Conservation (phyloP, 2,329 filamentous ascomycete species). For the Botryotinia convoluta region DNA sequence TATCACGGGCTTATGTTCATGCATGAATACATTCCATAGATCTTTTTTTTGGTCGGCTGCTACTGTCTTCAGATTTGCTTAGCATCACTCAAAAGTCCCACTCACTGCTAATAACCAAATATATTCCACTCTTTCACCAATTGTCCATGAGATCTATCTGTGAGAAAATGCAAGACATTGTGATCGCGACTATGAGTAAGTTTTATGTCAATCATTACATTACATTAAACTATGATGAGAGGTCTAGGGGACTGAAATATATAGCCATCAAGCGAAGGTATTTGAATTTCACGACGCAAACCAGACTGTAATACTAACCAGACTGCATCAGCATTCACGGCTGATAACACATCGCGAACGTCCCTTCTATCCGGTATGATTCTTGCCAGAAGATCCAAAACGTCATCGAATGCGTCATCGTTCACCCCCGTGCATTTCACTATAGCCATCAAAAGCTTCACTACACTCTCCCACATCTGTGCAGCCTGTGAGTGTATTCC, state of each 20-base stretch:
- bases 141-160: not conserved
- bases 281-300: slow-evolving; percentile 35
- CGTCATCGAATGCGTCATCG: slow-evolving; percentile 69
- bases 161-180: not conserved
- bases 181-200: not conserved
- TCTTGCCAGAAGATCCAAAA: slow-evolving; percentile 60
- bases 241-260: slow-evolving; percentile 33
- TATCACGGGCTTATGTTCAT: not conserved
- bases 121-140: slow-evolving; percentile 5
- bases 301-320: slow-evolving; percentile 55
- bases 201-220: not conserved
- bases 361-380: slow-evolving; percentile 46
- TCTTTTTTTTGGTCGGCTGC: not conserved
- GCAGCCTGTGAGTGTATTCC: slow-evolving; percentile 60
- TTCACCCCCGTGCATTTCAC: slow-evolving; percentile 61
- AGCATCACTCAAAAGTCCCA: slow-evolving; percentile 7
- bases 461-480: slow-evolving; percentile 62
- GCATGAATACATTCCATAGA: not conserved
- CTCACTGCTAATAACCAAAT: slow-evolving; percentile 1
- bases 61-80: slow-evolving; percentile 6
- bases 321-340: slow-evolving; percentile 70
- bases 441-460: slow-evolving; percentile 58
- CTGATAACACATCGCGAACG: slow-evolving; percentile 58
- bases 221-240: not conserved
- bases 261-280: slow-evolving; percentile 45